Conservation (phyloP, 2,329 filamentous ascomycete genomes). For the Neofusicoccum parvum region DNA sequence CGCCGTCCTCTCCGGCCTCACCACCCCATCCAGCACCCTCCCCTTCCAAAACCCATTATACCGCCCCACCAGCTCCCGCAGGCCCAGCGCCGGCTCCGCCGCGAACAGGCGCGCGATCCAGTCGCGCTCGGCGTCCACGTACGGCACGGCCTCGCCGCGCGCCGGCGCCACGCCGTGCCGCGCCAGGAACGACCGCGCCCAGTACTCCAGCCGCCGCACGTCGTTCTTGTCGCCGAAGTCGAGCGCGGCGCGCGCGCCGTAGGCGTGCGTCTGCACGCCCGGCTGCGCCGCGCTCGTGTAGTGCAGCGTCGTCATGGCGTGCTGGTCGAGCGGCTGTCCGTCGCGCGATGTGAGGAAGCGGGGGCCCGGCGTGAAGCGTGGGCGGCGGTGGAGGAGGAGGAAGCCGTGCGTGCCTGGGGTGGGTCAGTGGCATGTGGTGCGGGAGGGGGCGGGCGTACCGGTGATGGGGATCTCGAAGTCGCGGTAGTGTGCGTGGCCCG, state of each 20-base stretch:
- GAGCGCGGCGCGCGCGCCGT: neutral
- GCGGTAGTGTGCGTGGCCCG: neutral
- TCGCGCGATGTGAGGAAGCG: neutral
- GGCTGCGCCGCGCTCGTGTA: neutral
- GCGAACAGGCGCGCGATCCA: neutral
- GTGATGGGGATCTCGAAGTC: neutral
- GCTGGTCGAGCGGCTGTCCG: neutral
- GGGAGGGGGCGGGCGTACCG: neutral
- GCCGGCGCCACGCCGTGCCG: neutral
- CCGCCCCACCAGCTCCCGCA: neutral
- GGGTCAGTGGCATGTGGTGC: neutral
- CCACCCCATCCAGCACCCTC: neutral
- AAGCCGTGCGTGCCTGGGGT: neutral
- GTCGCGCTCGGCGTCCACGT: neutral
- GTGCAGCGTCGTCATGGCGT: neutral
- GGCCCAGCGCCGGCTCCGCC: neutral
- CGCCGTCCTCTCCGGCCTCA: neutral
- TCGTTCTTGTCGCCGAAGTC: neutral
- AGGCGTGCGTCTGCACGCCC: neutral
- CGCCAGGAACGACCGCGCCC: neutral
- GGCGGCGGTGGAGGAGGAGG: constrained; percentile 3
- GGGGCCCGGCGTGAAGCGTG: neutral
- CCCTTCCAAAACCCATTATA: neutral
- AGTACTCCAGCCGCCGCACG: neutral
- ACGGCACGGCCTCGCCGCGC: neutral